Evolutionary conservation across 2,329 filamentous ascomycete genomes (phyloP), one percentile per base, ranked within the genome.

Genomic region (Pseudocercospora musae): DNA sequence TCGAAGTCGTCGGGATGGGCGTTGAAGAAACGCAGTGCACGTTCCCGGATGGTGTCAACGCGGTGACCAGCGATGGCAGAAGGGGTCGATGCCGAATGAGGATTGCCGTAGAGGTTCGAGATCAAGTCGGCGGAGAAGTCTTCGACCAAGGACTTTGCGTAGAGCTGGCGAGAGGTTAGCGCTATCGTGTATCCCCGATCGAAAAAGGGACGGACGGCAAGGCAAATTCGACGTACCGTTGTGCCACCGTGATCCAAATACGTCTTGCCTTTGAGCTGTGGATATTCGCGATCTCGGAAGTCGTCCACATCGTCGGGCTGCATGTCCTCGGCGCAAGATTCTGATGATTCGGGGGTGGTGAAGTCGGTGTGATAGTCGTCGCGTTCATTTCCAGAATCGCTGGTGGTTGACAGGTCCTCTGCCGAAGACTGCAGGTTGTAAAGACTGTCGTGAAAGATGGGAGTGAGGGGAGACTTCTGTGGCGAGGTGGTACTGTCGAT

Each of bases 51-150:
- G 23, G 80, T 77, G 65, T 88, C 84, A 33, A 89, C 82, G 61
- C 82, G 78, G 27, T 83, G 79, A 4, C 85, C 85, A 1, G 84
- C 82, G 20, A 84, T 75, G 59, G 81, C 82, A 13, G 85, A 86
- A 0, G 86, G 85, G 15, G 80, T 78, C 40, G 85, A 87, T 66
- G 84, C 81, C 1, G 87, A 89, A 71, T 90, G 88, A 1, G 87
- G 87, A 68, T 90, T 90, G 10, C 87, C 87, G 68, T 87, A 87
- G n/a, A 89, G 78, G 63, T 81, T 83, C 33, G 77, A 71, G 44
- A 81, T 76, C 74, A 89, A 81, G 67, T 85, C 82, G 18, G 69
- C 72, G 5, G 83, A 80, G 72, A 88, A 87, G 23, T 78, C 77
- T 50, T 82, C 78, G 44, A 88, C 77, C 37, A 86, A 78, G 25